phyloP scores from a whole-genome alignment of 441 rosid species.

The Cnidoscolus chayamansa region DNA sequence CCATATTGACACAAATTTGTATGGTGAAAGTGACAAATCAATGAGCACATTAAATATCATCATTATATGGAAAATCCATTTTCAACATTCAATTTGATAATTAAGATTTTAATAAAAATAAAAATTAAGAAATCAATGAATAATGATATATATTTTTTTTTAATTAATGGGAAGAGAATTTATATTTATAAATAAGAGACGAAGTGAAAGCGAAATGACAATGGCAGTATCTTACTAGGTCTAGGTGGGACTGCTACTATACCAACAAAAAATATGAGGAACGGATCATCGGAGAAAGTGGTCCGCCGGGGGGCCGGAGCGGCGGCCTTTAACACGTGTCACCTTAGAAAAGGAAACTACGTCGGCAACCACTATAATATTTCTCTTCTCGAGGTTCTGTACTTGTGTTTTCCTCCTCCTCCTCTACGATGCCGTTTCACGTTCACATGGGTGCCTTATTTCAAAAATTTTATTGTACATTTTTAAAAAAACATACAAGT shows the following conservation, averaged over 20 bases:
- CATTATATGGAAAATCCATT: neutral
- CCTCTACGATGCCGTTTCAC: no score
- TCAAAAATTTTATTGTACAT: no score
- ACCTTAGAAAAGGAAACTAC: no score
- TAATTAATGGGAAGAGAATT: neutral
- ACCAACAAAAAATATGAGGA: neutral
- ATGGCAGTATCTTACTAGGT: conserved; percentile 5
- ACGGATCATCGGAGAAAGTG: conserved; percentile 18
- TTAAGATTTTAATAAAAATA: no score
- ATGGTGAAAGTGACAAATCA: conserved; percentile 36
- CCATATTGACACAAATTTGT: neutral
- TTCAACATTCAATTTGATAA: no score
- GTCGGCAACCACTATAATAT: no score
- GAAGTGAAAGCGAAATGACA: conserved; percentile 24
- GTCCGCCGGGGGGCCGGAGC: conserved; percentile 4
- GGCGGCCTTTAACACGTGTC: conserved; percentile 20
- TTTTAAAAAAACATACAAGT: no score
- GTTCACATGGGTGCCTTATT: no score
- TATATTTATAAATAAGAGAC: neutral
- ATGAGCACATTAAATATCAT: conserved; percentile 18
- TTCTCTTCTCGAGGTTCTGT: no score
- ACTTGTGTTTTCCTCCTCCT: no score
- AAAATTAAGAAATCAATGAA: no score
- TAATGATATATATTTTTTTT: no score
- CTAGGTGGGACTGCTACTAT: neutral